Conservation (phyloP, 1,284 basidiomycete species). For the Leccinum subrobustum region DNA sequence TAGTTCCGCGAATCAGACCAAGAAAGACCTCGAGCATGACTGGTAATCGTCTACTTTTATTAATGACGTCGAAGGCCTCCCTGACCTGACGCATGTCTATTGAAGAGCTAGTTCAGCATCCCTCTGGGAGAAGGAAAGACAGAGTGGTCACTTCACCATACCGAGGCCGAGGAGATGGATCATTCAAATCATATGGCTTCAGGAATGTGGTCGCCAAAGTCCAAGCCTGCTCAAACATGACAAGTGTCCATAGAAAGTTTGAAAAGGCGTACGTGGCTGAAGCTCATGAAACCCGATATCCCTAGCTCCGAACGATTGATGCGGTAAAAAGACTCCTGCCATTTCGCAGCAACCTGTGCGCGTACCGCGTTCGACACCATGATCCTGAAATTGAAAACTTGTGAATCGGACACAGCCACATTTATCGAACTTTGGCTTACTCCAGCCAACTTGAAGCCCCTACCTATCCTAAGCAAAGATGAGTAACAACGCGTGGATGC, state of each 20-base stretch:
- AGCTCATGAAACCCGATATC: slow-evolving; percentile 62
- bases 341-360: slow-evolving; percentile 65
- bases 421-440: background rate
- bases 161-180: slow-evolving; percentile 33
- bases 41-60: slow-evolving; percentile 55
- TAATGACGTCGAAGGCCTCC: slow-evolving; percentile 54
- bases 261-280: slow-evolving; percentile 52
- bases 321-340: slow-evolving; percentile 66
- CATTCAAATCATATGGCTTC: slow-evolving; percentile 53
- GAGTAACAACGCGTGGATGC: background rate
- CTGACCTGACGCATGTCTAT: slow-evolving; percentile 51
- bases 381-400: slow-evolving; percentile 18
- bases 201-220: slow-evolving; percentile 53
- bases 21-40: slow-evolving; percentile 66
- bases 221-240: slow-evolving; percentile 54
- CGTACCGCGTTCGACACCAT: slow-evolving; percentile 56
- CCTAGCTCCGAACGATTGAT: slow-evolving; percentile 63
- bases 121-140: background rate
- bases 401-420: slow-evolving; percentile 25
- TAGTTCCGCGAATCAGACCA: slow-evolving; percentile 40
- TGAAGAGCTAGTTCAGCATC: slow-evolving; percentile 1
- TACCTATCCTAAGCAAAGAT: background rate
- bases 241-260: background rate
- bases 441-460: background rate
- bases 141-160: slow-evolving; percentile 35